Percentiles rank a stretch among this genome's conserved stretches.
Conservation (phyloP, 139 green algal species). For the Closterium sp. region DNA sequence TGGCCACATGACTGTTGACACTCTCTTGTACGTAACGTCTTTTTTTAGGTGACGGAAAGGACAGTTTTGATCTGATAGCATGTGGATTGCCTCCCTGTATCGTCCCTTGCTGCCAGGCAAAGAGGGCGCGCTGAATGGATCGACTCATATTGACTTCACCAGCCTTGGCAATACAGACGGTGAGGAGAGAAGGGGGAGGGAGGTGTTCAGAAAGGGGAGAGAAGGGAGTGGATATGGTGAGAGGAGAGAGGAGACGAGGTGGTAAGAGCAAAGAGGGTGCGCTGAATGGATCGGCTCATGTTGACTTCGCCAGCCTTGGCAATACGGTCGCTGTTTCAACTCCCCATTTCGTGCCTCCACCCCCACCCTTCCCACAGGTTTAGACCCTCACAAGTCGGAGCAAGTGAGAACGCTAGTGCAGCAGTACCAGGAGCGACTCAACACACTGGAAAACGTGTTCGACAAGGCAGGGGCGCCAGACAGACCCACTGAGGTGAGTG, state of each 20-base stretch:
- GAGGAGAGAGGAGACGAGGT: no score
- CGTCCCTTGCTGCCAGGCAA: not conserved
- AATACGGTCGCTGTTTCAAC: not conserved
- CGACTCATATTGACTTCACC: not conserved
- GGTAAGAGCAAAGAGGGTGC: not conserved
- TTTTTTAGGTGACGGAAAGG: no score
- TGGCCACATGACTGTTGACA: no score
- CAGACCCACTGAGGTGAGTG: slow-evolving; percentile 13
- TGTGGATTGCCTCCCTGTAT: not conserved
- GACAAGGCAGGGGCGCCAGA: slow-evolving; percentile 16
- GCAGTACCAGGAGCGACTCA: not conserved
- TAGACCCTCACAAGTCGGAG: not conserved
- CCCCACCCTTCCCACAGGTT: not conserved
- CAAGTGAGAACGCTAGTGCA: not conserved
- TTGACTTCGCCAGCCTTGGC: not conserved
- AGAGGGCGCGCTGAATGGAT: not conserved
- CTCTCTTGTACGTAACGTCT: no score
- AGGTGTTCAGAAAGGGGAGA: no score
- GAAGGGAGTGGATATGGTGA: no score
- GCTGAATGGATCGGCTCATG: not conserved
- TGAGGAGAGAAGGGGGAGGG: not conserved
- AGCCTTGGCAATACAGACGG: not conserved
- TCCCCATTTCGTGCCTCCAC: not conserved
- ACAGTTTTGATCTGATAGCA: no score
- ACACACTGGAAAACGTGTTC: slow-evolving; percentile 43